phyloP scores from a whole-genome alignment of 495 filamentous ascomycete genomes.

The Hamigera avellanea region DNA sequence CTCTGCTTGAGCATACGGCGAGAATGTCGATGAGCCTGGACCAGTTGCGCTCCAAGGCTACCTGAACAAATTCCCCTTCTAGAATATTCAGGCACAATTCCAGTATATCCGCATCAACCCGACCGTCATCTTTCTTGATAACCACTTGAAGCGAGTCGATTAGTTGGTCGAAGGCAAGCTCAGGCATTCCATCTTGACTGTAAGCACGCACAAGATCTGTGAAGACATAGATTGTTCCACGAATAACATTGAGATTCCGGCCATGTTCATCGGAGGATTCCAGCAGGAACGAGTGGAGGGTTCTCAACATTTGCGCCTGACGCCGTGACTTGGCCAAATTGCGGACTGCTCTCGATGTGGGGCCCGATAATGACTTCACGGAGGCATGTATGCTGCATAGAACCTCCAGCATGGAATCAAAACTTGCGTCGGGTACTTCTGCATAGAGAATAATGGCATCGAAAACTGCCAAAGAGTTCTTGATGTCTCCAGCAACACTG shows the following conservation, averaged over 20 bases:
- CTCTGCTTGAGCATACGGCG: constrained; percentile 55
- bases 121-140: constrained; percentile 36
- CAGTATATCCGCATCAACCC: constrained; percentile 46
- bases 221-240: constrained; percentile 58
- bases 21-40: constrained; percentile 30
- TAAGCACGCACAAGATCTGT: constrained; percentile 43
- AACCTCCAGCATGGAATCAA: constrained; percentile 61
- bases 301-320: constrained; percentile 55
- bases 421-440: constrained; percentile 54
- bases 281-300: constrained; percentile 51
- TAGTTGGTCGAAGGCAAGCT: constrained; percentile 34
- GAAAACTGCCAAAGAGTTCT: constrained; percentile 63
- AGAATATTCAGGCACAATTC: constrained; percentile 30
- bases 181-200: constrained; percentile 52
- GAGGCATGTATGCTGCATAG: constrained; percentile 75
- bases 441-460: constrained; percentile 71
- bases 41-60: constrained; percentile 26
- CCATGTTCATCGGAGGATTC: constrained; percentile 33
- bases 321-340: constrained; percentile 73
- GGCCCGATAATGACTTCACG: constrained; percentile 54
- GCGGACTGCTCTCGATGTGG: constrained; percentile 63
- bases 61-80: constrained; percentile 24
- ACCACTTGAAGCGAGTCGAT: constrained; percentile 48
- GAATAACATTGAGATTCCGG: constrained; percentile 50
- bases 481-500: constrained; percentile 59